phyloP scores from a whole-genome alignment of 1,284 basidiomycete species.

The Thecaphora frezii region DNA sequence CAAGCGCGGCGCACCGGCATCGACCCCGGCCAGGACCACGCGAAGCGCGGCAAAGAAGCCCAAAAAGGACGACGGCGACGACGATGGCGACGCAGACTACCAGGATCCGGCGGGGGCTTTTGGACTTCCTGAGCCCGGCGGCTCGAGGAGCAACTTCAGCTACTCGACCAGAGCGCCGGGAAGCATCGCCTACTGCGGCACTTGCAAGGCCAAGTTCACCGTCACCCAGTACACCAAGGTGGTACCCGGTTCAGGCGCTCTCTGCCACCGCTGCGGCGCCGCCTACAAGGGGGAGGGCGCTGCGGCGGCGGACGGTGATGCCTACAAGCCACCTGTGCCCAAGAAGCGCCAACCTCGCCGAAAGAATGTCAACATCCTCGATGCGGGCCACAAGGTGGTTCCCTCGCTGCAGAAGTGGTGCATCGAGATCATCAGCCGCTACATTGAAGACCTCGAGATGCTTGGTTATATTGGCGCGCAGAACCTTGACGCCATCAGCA shows the following conservation, averaged over 20 bases:
- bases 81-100: slow-evolving; percentile 57
- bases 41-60: slow-evolving; percentile 11
- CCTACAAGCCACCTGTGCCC: slow-evolving; percentile 12
- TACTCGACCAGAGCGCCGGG: slow-evolving; percentile 65
- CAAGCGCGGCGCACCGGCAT: background rate
- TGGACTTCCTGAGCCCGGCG: slow-evolving; percentile 48
- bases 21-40: slow-evolving; percentile 57
- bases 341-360: slow-evolving; percentile 21
- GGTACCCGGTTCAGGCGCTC: slow-evolving; percentile 22
- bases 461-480: slow-evolving; percentile 77
- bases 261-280: slow-evolving; percentile 44
- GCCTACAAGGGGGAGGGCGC: slow-evolving; percentile 20
- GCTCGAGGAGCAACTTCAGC: slow-evolving; percentile 64
- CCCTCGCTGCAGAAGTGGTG: slow-evolving; percentile 75
- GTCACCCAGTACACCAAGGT: slow-evolving; percentile 68
- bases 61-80: slow-evolving; percentile 25
- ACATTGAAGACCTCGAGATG: slow-evolving; percentile 87
- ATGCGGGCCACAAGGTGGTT: slow-evolving; percentile 59
- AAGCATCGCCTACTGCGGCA: slow-evolving; percentile 77
- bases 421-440: slow-evolving; percentile 80
- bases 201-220: slow-evolving; percentile 82
- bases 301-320: slow-evolving; percentile 12
- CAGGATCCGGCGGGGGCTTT: slow-evolving; percentile 62
- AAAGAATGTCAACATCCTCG: slow-evolving; percentile 11
- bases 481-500: slow-evolving; percentile 52